phyloP scores from a whole-genome alignment of 345 rosid genomes.

The Arabis hirsuta region DNA sequence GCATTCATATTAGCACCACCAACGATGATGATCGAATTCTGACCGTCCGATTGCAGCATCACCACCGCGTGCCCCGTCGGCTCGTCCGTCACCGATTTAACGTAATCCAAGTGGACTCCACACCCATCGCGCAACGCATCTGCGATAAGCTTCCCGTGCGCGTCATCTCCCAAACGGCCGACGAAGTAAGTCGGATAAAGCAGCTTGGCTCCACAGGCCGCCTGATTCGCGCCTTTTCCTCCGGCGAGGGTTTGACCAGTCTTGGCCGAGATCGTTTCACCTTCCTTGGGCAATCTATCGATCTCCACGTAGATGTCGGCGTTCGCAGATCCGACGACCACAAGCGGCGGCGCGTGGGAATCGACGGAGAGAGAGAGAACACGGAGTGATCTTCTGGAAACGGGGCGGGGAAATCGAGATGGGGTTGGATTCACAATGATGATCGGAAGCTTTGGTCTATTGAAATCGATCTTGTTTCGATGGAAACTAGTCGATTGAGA shows the following conservation, averaged over 20 bases:
- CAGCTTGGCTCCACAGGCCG: constrained; percentile 80
- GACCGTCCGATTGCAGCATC: constrained; percentile 87
- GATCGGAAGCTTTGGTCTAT: constrained; percentile 30
- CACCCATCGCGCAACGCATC: constrained; percentile 60
- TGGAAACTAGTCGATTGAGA: constrained; percentile 41
- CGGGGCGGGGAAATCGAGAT: constrained; percentile 17
- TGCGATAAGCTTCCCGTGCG: constrained; percentile 69
- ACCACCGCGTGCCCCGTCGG: constrained; percentile 99
- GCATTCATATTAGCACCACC: constrained; percentile 88
- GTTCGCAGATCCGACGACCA: constrained; percentile 92
- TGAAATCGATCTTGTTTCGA: constrained; percentile 21
- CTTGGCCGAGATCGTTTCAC: constrained; percentile 85
- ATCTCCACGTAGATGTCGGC: constrained; percentile 87
- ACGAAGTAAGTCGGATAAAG: constrained; percentile 78
- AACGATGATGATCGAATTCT: constrained; percentile 89
- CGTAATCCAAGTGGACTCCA: constrained; percentile 68
- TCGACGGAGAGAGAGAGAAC: constrained; percentile 49
- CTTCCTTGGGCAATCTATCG: constrained; percentile 73
- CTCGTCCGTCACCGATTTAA: constrained; percentile 48
- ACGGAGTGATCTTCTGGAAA: constrained; percentile 32
- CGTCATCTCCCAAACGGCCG: constrained; percentile 86
- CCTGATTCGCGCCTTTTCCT: constrained; percentile 97
- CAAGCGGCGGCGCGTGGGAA: constrained; percentile 56
- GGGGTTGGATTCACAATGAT: constrained; percentile 30
- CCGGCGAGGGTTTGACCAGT: constrained; percentile 81